phyloP scores from a whole-genome alignment of 2,329 filamentous ascomycete species.

The Berkeleyomyces basicola region DNA sequence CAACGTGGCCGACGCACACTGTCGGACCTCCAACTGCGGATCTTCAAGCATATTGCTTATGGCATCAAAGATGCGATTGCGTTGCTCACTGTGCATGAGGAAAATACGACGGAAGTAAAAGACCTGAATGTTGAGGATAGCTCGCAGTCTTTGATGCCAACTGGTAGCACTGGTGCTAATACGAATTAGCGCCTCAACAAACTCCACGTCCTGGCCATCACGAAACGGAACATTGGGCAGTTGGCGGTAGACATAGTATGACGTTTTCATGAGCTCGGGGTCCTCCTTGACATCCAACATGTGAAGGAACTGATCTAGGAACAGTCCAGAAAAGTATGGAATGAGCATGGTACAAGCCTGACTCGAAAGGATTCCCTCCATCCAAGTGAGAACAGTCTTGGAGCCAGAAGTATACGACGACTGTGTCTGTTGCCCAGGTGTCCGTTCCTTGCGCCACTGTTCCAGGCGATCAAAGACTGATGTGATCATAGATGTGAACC shows the following conservation, averaged over 20 bases:
- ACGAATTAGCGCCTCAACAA: slow-evolving; percentile 71
- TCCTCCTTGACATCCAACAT: slow-evolving; percentile 99
- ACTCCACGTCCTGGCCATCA: slow-evolving; percentile 64
- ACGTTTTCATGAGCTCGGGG: slow-evolving; percentile 80
- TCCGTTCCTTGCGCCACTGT: slow-evolving; percentile 69
- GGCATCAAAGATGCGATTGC: slow-evolving; percentile 69
- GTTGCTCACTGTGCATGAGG: slow-evolving; percentile 57
- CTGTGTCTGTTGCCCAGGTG: slow-evolving; percentile 78
- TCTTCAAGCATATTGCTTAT: slow-evolving; percentile 95
- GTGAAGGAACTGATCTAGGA: slow-evolving; percentile 85
- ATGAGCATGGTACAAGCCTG: slow-evolving; percentile 86
- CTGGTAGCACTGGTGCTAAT: slow-evolving; percentile 72
- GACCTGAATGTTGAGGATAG: slow-evolving; percentile 96
- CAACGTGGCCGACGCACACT: slow-evolving; percentile 79
- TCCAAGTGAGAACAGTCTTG: slow-evolving; percentile 90
- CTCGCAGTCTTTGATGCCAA: slow-evolving; percentile 90
- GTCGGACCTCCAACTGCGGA: slow-evolving; percentile 79
- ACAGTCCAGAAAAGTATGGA: slow-evolving; percentile 74
- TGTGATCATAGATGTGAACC: slow-evolving; percentile 55
- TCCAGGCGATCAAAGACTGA: slow-evolving; percentile 68
- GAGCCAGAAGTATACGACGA: slow-evolving; percentile 90
- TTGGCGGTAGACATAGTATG: slow-evolving; percentile 94
- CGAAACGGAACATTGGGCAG: slow-evolving; percentile 89
- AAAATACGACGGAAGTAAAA: slow-evolving; percentile 96
- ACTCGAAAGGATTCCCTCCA: slow-evolving; percentile 78